Evolutionary conservation across 1,284 basidiomycete genomes (phyloP).

Genomic region (Pholiota adiposa): DNA sequence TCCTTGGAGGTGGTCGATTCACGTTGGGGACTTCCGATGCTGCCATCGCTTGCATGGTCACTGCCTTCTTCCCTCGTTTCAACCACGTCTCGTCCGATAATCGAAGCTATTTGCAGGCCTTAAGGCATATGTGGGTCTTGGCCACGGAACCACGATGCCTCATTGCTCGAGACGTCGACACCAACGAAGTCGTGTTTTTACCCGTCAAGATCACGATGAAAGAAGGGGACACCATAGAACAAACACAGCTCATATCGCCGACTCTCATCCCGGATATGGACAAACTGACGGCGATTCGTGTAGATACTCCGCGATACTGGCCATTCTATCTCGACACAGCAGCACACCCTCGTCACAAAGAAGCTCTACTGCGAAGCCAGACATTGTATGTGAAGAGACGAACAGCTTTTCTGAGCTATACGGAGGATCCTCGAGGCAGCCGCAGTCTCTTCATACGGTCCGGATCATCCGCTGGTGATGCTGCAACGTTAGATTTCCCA

Average conservation of each 20-base stretch:
- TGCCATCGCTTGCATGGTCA: constrained; percentile 88
- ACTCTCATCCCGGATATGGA: constrained; percentile 90
- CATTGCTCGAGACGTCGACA: constrained; percentile 90
- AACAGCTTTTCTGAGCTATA: constrained; percentile 91
- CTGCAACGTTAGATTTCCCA: constrained; percentile 81
- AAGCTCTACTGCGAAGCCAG: constrained; percentile 72
- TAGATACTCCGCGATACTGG: constrained; percentile 95
- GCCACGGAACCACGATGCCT: constrained; percentile 95
- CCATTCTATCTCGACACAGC: constrained; percentile 83
- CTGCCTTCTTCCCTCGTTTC: constrained; percentile 92
- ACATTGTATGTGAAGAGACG: constrained; percentile 92
- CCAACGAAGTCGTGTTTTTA: constrained; percentile 86
- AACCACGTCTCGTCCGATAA: constrained; percentile 84
- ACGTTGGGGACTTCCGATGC: constrained; percentile 92
- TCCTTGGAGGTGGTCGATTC: constrained; percentile 92
- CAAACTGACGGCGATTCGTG: constrained; percentile 76
- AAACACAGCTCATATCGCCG: constrained; percentile 84
- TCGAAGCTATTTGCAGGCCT: constrained; percentile 89
- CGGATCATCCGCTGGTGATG: constrained; percentile 75
- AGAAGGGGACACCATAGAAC: constrained; percentile 61
- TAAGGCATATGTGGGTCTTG: constrained; percentile 94
- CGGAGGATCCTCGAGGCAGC: constrained; percentile 91
- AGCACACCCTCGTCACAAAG: constrained; percentile 68
- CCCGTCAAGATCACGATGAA: constrained; percentile 85
- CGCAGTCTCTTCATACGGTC: constrained; percentile 86